Percentiles rank a stretch among this genome's conserved stretches.
Evolutionary conservation across 78 protist genomes (phyloP).

Genomic region (Dictyostelium citrinum): DNA sequence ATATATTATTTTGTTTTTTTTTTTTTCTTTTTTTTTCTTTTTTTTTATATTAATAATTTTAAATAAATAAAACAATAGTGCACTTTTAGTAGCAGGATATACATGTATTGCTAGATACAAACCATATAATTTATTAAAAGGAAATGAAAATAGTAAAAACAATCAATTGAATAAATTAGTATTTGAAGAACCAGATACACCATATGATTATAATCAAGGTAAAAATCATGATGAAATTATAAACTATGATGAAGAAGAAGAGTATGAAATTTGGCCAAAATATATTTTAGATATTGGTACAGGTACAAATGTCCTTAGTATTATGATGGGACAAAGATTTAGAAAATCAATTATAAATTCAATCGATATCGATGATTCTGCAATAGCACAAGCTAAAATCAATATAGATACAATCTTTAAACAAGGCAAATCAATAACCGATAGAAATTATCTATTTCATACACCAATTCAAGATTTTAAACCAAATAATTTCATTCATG

Average conservation of each 20-base stretch:
- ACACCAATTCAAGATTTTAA: constrained; percentile 68
- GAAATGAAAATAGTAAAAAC: neutral
- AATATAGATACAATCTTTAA: constrained; percentile 51
- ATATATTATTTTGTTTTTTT: too few relatives aligned
- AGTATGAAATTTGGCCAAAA: constrained; percentile 9
- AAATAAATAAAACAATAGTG: neutral
- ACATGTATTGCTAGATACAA: constrained; percentile 45
- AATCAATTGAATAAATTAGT: constrained; percentile 16
- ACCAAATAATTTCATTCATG: constrained; percentile 10
- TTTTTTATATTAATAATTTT: too few relatives aligned
- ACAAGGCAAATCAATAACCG: neutral
- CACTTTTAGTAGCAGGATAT: constrained; percentile 47
- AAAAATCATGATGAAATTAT: neutral
- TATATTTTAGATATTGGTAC: constrained; percentile 73
- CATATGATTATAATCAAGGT: constrained; percentile 35
- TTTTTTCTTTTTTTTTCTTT: too few relatives aligned
- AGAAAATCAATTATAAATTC: constrained; percentile 21
- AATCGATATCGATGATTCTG: constrained; percentile 59
- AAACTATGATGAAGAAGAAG: neutral
- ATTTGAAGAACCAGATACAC: neutral
- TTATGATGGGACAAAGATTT: constrained; percentile 64
- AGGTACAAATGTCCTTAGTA: constrained; percentile 26
- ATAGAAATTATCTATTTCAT: constrained; percentile 44
- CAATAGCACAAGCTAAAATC: constrained; percentile 25
- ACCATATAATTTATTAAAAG: neutral